Evolutionary conservation across 495 filamentous ascomycete genomes (phyloP), one percentile per base, ranked within the genome.

Genomic region (Hypoxylon crocopeplum): DNA sequence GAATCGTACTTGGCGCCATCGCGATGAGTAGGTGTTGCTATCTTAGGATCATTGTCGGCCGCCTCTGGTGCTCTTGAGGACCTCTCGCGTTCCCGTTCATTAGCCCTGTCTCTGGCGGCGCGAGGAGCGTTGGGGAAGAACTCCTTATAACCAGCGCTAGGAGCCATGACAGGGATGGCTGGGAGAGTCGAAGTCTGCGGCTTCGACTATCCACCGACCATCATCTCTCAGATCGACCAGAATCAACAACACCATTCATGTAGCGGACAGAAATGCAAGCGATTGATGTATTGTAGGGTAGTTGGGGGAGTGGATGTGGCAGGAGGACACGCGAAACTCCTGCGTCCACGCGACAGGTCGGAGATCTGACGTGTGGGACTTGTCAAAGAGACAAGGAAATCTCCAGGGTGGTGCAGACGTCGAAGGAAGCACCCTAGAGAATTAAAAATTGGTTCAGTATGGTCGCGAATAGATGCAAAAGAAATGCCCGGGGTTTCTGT

Each of bases 51-150:
- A 57, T 64, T 66, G 46, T 88, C 79, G 56, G 87, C 81, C 44
- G 82, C 85, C 49, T 68, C 68, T 49, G 64, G 64, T 49, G 62
- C 30, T 44, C 56, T 70, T 48, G 58, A 62, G 36, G 48, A 68
- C 57, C 61, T 67, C 59, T 68, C 75, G 69, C 68, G 68, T 68
- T 83, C 80, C 62, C 81, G 74, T 69, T 83, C 79, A 69, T 74
- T 77, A 51, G 80, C 79, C 71, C 77, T 79, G 69, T 82, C 79
- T 72, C 75, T 79, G 44, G 81, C 77, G 36, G 74, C 79, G 58
- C 80, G 75, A 59, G 92, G 90, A 59, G 92, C 92, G 71, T 88
- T 84, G 56, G 93, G 91, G 72, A 95, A 96, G 81, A 92, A 95
- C 74, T 92, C 86, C 71, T 89, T 89, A 84, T 91, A 94, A 71